These are phyloP conservation scores for Lolium multiflorum DNA, from an alignment of 176 grass and related monocot genomes.

Conservation along the genomic window DNA sequence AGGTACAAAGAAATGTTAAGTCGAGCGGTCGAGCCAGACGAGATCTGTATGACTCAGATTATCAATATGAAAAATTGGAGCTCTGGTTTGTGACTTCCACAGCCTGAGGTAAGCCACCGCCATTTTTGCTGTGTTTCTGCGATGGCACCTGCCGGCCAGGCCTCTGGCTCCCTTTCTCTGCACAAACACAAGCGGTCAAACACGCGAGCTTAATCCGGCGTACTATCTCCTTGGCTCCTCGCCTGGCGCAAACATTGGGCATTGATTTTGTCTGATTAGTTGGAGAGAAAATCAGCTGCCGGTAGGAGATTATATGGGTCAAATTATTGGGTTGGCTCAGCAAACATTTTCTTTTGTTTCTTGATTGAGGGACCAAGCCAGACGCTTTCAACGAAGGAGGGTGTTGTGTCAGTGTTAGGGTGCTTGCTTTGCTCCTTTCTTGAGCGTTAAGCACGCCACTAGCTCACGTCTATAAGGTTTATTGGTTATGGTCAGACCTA, in stretches of 20 bases:
- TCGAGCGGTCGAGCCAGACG: not conserved
- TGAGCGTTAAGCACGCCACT: constrained; percentile 24
- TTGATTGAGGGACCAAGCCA: not conserved
- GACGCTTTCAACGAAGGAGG: not conserved
- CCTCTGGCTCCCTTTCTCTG: not conserved
- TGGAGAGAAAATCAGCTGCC: not conserved
- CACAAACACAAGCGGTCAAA: not conserved
- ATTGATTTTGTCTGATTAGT: not conserved
- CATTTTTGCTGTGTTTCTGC: not conserved
- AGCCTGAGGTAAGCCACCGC: not conserved
- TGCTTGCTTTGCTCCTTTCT: constrained; percentile 5
- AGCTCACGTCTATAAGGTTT: not conserved
- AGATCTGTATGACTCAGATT: not conserved
- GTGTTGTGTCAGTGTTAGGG: not conserved
- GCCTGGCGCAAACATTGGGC: not conserved
- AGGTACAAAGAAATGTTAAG: not conserved
- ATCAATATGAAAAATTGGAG: not conserved
- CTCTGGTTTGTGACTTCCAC: not conserved
- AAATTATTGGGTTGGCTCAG: not conserved
- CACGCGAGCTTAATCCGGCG: not conserved
- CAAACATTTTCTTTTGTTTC: constrained; percentile 18
- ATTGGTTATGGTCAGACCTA: not conserved
- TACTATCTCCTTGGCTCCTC: not conserved
- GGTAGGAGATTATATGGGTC: not conserved
- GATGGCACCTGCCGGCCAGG: not conserved